Evolutionary conservation across 2,329 filamentous ascomycete species (phyloP), one percentile per base, ranked within the genome.

Genomic region (Clathrospora elynae): DNA sequence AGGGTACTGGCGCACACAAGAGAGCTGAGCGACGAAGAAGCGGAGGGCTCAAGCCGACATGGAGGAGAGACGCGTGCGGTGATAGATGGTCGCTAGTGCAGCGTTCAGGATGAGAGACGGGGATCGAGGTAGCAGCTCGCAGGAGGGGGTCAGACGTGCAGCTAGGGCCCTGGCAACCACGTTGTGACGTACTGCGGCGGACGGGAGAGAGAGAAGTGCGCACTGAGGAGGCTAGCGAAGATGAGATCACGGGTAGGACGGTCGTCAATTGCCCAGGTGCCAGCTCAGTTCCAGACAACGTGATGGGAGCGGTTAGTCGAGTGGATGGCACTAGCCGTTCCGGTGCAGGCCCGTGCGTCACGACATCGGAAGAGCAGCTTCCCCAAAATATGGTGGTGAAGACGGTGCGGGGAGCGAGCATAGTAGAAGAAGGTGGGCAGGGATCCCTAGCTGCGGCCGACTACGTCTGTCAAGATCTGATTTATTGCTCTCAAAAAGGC

Each of bases 1-100:
- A 42, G 43, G 33, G 45, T 23, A 37, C 33, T 51, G 33, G 57
- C 59, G 62, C 57, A 49, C 46, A 40, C 45, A 45, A 33, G 48
- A 43, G 37, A 45, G 31, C 25, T 44, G 39, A 51, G 46, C 28
- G 39, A 46, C 28, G 43, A 40, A 46, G 42, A 33, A 22, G 42
- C 39, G 46, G 30, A 37, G 42, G 53, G 52, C 46, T 66, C 59
- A 69, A 55, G 46, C 46, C 56, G 57, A 53, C 63, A 67, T 67
- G 46, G 60, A 56, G 56, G 50, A 45, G 37, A 46, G 49, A 58
- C 57, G 55, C 52, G 61, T 54, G 54, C 42, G 50, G 46, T 51
- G 41, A 46, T 37, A 45, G 57, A 55, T 56, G 35, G 57, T 60
- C 51, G 60, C 56, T 58, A 54, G 58, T 59, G 59, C 49, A 55